Percentiles rank a stretch among this genome's conserved stretches.
These are phyloP conservation scores for Tetracladium setigerum DNA, from an alignment of 495 filamentous ascomycete species.

Conservation along the genomic window DNA sequence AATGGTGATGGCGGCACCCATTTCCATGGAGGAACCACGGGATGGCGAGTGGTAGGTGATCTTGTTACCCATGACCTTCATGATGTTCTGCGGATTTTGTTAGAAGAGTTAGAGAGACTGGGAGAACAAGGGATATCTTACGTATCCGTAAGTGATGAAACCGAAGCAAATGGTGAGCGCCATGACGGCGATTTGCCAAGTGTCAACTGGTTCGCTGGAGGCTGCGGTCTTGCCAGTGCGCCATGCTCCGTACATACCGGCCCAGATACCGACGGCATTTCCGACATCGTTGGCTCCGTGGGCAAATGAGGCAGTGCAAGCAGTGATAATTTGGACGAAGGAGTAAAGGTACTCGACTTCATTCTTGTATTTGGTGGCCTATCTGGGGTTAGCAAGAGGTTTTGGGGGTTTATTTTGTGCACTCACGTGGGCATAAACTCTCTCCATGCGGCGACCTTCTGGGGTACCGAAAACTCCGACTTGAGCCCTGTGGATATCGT, in stretches of 20 bases:
- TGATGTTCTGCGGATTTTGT: slow-evolving; percentile 39
- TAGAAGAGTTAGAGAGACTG: too few relatives aligned
- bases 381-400: too few relatives aligned
- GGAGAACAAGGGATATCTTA: too few relatives aligned
- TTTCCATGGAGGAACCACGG: slow-evolving; percentile 60
- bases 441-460: slow-evolving; percentile 55
- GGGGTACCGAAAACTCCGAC: slow-evolving; percentile 54
- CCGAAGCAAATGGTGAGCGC: slow-evolving; percentile 49
- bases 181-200: slow-evolving; percentile 60
- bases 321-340: slow-evolving; percentile 71
- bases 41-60: slow-evolving; percentile 63
- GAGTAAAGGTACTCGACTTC: slow-evolving; percentile 71
- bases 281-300: slow-evolving; percentile 78
- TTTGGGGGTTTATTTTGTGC: slow-evolving; percentile 27
- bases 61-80: slow-evolving; percentile 56
- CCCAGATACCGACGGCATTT: slow-evolving; percentile 69
- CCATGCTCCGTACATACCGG: slow-evolving; percentile 64
- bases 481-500: slow-evolving; percentile 67
- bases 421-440: slow-evolving; percentile 46
- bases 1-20: slow-evolving; percentile 62
- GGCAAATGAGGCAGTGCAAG: slow-evolving; percentile 67
- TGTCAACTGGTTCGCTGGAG: slow-evolving; percentile 48
- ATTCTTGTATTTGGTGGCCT: slow-evolving; percentile 58
- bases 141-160: slow-evolving; percentile 63
- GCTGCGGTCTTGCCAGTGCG: slow-evolving; percentile 32